These are phyloP conservation scores for Eucalyptus erythrocorys DNA, from an alignment of 345 rosid genomes.

Conservation along the genomic window DNA sequence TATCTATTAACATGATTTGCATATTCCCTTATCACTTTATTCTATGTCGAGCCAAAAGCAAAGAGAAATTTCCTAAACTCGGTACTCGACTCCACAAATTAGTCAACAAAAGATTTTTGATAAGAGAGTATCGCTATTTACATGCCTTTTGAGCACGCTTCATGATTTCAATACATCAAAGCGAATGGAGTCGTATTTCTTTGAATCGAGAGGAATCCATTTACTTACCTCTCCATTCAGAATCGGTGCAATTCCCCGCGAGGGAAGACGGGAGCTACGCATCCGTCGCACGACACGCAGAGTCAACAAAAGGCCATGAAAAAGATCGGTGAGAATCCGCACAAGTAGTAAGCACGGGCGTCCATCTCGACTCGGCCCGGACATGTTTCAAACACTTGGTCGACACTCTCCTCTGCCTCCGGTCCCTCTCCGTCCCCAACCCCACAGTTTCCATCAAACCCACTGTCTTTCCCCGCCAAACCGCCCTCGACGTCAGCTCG, in stretches of 20 bases:
- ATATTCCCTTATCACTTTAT: neutral
- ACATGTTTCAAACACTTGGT: neutral
- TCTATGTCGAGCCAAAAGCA: neutral
- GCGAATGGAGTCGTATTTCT: neutral
- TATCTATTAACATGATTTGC: neutral
- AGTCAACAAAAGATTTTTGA: neutral
- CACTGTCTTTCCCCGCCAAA: neutral
- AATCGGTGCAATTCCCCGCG: neutral
- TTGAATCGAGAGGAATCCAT: neutral
- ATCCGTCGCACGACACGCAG: neutral
- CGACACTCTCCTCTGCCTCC: neutral
- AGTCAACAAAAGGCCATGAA: neutral
- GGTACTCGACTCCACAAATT: neutral
- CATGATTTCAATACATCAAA: too few species aligned
- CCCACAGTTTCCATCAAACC: neutral
- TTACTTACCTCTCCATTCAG: neutral
- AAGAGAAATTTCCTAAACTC: neutral
- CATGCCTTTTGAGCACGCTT: too few species aligned
- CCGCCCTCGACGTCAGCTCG: neutral
- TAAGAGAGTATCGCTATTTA: neutral
- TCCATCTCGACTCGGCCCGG: neutral
- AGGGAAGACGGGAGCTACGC: neutral
- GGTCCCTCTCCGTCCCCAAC: neutral
- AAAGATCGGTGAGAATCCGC: neutral
- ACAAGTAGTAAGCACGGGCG: accelerated